Evolutionary conservation across 2,329 filamentous ascomycete species (phyloP).

Genomic region (Penicillium sclerotiorum): DNA sequence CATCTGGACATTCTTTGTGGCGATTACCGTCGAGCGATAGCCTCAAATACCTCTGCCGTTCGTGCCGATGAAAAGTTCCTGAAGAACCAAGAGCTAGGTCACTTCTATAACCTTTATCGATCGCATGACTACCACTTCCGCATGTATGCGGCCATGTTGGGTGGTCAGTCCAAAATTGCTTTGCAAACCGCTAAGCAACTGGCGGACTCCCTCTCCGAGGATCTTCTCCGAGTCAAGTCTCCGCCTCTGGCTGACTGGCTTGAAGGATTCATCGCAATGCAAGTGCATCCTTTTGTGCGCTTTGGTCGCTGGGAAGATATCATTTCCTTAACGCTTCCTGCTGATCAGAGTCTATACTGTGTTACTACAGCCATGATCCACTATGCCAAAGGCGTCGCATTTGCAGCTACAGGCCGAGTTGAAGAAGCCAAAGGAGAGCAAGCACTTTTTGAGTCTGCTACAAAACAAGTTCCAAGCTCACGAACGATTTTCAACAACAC

Average conservation of each 20-base stretch:
- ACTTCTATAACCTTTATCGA: slow-evolving; percentile 78
- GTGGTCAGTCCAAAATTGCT: slow-evolving; percentile 64
- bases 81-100: slow-evolving; percentile 56
- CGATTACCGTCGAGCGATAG: slow-evolving; percentile 67
- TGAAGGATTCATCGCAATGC: slow-evolving; percentile 69
- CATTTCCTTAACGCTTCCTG: slow-evolving; percentile 59
- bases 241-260: slow-evolving; percentile 82
- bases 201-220: slow-evolving; percentile 64
- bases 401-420: slow-evolving; percentile 60
- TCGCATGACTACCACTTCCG: slow-evolving; percentile 75
- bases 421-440: slow-evolving; percentile 57
- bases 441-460: slow-evolving; percentile 54
- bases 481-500: slow-evolving; percentile 72
- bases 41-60: slow-evolving; percentile 68
- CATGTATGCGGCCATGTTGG: slow-evolving; percentile 77
- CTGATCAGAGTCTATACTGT: slow-evolving; percentile 65
- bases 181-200: slow-evolving; percentile 62
- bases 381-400: slow-evolving; percentile 70
- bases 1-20: slow-evolving; percentile 75
- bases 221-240: slow-evolving; percentile 51
- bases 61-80: slow-evolving; percentile 69
- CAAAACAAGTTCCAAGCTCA: slow-evolving; percentile 56
- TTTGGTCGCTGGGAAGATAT: slow-evolving; percentile 74
- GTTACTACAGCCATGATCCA: slow-evolving; percentile 68
- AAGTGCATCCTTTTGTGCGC: slow-evolving; percentile 69